These are phyloP conservation scores for Podaxis carcinomalis DNA, from an alignment of 768 basidiomycete genomes.

Conservation along the genomic window DNA sequence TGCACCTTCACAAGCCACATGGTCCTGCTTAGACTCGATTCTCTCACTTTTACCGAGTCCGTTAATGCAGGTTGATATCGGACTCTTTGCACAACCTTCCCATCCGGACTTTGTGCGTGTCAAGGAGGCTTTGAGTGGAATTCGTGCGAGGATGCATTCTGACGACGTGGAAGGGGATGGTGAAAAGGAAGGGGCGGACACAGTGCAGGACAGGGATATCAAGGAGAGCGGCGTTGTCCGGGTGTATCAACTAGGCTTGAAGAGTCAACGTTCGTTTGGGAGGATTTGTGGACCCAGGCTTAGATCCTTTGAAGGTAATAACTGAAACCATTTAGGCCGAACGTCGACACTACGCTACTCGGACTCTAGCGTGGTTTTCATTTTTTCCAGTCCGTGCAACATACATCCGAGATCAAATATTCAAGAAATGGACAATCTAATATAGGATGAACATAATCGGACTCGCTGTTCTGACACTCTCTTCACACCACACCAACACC, in stretches of 20 bases:
- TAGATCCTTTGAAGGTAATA: conserved; percentile 1
- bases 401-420: neutral
- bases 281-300: conserved; percentile 8
- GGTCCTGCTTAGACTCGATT: conserved; percentile 31
- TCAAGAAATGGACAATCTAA: neutral
- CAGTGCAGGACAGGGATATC: neutral
- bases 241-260: conserved; percentile 37
- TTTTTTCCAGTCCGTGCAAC: neutral
- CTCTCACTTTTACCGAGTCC: conserved; percentile 26
- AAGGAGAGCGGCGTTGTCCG: conserved; percentile 25
- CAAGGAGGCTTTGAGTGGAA: conserved; percentile 24
- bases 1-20: conserved; percentile 13
- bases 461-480: neutral
- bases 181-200: neutral
- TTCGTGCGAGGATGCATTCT: conserved; percentile 11
- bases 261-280: conserved; percentile 30
- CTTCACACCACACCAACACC: too few relatives aligned
- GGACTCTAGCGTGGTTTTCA: neutral
- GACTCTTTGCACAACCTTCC: conserved; percentile 33
- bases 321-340: neutral
- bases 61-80: conserved; percentile 34
- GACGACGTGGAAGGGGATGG: neutral
- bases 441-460: neutral
- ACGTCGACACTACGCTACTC: neutral
- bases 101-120: conserved; percentile 30